Evolutionary conservation across 1,284 basidiomycete species (phyloP).

Genomic region (Caloboletus inedulis): DNA sequence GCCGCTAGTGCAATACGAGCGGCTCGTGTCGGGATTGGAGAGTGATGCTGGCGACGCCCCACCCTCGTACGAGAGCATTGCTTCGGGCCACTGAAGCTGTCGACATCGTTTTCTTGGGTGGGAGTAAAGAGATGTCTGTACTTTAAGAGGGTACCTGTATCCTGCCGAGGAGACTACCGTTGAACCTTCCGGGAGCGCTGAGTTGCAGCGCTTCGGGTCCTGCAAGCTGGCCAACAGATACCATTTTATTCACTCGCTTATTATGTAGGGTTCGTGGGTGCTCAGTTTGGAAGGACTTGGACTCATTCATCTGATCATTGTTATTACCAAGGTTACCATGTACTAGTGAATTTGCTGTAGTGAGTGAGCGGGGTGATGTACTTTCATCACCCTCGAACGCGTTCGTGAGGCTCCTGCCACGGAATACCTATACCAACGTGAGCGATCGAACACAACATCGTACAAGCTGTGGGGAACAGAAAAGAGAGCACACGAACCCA

Average conservation of each 20-base stretch:
- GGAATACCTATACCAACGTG: constrained; percentile 45
- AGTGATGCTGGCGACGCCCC: constrained; percentile 64
- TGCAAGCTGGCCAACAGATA: background rate
- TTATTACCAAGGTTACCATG: background rate
- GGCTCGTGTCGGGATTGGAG: constrained; percentile 64
- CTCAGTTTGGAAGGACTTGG: background rate
- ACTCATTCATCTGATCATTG: background rate
- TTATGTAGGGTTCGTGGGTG: background rate
- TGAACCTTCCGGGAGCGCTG: no score
- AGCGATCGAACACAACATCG: background rate
- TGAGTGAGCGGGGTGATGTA: background rate
- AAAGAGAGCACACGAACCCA: constrained; percentile 43
- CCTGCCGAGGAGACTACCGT: no score
- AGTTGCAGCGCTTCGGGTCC: background rate
- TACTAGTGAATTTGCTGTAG: background rate
- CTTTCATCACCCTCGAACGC: constrained; percentile 42
- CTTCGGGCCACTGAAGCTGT: background rate
- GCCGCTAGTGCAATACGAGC: constrained; percentile 47
- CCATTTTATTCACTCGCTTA: background rate
- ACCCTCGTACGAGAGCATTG: constrained; percentile 52
- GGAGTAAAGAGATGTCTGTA: background rate
- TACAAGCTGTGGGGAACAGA: background rate
- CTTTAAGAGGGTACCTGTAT: background rate
- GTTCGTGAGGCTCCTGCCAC: constrained; percentile 76
- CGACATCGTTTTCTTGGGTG: background rate